Base-by-base conservation (phyloP, 2,329 filamentous ascomycete genomes). In the Nemania serpens region DNA sequence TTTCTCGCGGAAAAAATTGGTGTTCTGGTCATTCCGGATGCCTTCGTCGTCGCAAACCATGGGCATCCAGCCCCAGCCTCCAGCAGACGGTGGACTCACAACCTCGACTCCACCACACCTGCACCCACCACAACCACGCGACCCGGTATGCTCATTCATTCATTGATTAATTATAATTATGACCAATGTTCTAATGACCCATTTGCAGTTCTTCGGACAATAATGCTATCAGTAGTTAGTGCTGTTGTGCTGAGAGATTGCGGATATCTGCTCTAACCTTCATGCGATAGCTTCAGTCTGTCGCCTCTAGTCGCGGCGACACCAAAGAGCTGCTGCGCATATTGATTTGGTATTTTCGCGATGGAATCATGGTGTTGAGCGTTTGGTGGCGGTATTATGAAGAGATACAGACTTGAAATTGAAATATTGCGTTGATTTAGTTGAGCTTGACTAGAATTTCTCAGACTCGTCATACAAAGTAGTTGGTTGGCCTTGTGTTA, bases 11-110 rank as follows among this genome's bases (percentile, higher is more conserved):
- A 9, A 56, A 43, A 22, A 34, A 13, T n/a, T 56, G 45, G 54
- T 56, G 45, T 56, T 56, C 54, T 5, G 36, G 36, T 17, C 54
- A 56, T 49, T 34, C 37, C 5, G 36, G 12, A 56, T 49, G 45
- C 36, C 36, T 56, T 37, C 54, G 45, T 45, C 55, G 55, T 50
- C 55, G 55, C 55, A 50, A 57, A 51, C 39, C 37, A 22, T 20
- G 34, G 25, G 15, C 25, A 36, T 29, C 20, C 46, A 51, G 34
- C 53, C 45, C 54, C 25, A 56, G 11, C 36, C 53, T n/a, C 48
- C 43, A 49, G 7, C 45, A 36, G 29, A 18, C 17, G 29, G 33
- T 18, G 52, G 20, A 13, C 25, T 18, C 51, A 34, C 41, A 22
- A 25, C 17, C 36, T 33, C 43, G 34, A 47, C 20, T 10, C 36